A percentile compares a stretch with the other conserved stretches of the same genome.
These are phyloP conservation scores for Dissophora globulifera DNA, from an alignment of 192 early-diverging fungal species.

Conservation along the genomic window DNA sequence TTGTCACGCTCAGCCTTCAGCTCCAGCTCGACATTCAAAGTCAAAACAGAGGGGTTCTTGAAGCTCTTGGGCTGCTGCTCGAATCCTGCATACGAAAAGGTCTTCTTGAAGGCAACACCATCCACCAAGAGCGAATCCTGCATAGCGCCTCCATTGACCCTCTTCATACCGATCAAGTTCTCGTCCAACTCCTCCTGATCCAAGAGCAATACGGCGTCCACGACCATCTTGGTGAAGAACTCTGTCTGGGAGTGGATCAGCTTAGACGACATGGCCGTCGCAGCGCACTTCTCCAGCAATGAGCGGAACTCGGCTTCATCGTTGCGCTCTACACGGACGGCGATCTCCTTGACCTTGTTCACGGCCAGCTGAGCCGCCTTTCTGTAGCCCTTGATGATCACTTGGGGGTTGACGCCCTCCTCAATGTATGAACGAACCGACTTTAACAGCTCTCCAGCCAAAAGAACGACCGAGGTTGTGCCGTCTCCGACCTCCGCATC, in stretches of 20 bases:
- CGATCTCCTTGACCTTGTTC: slow-evolving; percentile 93
- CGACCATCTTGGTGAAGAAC: slow-evolving; percentile 98
- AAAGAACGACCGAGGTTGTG: slow-evolving; percentile 96
- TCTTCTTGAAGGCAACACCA: slow-evolving; percentile 99
- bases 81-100: slow-evolving; percentile 98
- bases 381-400: slow-evolving; percentile 95
- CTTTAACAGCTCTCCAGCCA: slow-evolving; percentile 97
- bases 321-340: slow-evolving; percentile 84
- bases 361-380: slow-evolving; percentile 92
- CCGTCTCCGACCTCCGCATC: slow-evolving; percentile 99
- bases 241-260: slow-evolving; percentile 95
- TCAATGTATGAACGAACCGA: slow-evolving; percentile 94
- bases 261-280: slow-evolving; percentile 98
- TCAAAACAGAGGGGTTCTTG: slow-evolving; percentile 89
- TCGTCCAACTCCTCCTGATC: slow-evolving; percentile 98
- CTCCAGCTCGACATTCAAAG: slow-evolving; percentile 97
- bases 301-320: slow-evolving; percentile 88
- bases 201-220: slow-evolving; percentile 94
- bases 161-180: slow-evolving; percentile 98
- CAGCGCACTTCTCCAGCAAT: slow-evolving; percentile 95
- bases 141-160: slow-evolving; percentile 97
- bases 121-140: slow-evolving; percentile 94
- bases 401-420: slow-evolving; percentile 94
- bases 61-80: slow-evolving; percentile 99
- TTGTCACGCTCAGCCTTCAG: slow-evolving; percentile 99